Conservation (phyloP, 805 yeast species). For the Starmerella apis region DNA sequence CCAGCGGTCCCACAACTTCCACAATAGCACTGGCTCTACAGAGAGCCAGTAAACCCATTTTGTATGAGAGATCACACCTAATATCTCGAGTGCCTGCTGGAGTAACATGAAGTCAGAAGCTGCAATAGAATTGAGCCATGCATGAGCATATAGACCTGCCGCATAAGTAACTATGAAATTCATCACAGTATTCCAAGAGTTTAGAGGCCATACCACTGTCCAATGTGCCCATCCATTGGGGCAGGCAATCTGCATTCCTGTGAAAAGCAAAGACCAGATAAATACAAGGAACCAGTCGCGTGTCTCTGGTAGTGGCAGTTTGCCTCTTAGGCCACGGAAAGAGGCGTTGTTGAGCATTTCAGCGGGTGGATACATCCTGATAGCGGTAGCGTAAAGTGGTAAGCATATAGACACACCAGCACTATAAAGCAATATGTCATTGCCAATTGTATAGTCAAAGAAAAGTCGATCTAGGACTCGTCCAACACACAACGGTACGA, state of each 20-base stretch:
- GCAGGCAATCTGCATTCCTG: background rate
- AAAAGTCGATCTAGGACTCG: slow-evolving; percentile 11
- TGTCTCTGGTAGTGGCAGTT: background rate
- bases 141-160: background rate
- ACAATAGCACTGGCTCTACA: background rate
- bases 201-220: background rate
- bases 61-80: background rate
- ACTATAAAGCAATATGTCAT: slow-evolving; percentile 13
- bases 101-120: slow-evolving; percentile 4
- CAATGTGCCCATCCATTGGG: slow-evolving; percentile 1
- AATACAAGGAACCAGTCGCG: background rate
- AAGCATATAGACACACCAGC: slow-evolving; percentile 11
- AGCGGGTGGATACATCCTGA: slow-evolving; percentile 1
- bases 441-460: slow-evolving; percentile 1
- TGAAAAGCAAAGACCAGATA: background rate
- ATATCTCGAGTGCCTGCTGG: slow-evolving; percentile 3
- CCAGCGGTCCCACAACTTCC: background rate
- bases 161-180: background rate
- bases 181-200: background rate
- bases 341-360: slow-evolving; percentile 7
- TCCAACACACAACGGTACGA: slow-evolving; percentile 21
- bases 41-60: background rate
- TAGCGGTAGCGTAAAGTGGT: slow-evolving; percentile 10
- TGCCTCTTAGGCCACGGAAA: slow-evolving; percentile 2
- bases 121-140: slow-evolving; percentile 4